phyloP scores from a whole-genome alignment of 2,329 filamentous ascomycete genomes.

The Cytospora chrysosperma region DNA sequence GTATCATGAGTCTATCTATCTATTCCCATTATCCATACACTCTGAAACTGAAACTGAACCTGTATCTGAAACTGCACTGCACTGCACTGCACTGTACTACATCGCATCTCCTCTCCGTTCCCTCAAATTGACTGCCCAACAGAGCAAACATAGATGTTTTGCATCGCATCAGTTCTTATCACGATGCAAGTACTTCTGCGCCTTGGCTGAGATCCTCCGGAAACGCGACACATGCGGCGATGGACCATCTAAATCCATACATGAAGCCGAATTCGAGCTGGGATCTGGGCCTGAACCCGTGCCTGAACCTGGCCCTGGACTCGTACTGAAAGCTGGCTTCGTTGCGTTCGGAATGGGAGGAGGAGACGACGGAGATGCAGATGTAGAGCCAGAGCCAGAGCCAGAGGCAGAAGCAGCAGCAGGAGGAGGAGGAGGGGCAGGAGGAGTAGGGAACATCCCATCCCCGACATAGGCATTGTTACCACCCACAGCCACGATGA shows the following conservation, averaged over 20 bases:
- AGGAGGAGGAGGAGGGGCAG: neutral
- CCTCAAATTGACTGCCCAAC: no score
- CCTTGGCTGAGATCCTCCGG: constrained; percentile 15
- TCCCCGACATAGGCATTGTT: constrained; percentile 30
- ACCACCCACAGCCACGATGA: constrained; percentile 53
- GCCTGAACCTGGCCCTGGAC: neutral
- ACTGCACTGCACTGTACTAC: neutral
- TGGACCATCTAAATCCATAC: neutral
- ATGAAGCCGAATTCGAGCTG: neutral
- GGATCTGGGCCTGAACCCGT: neutral
- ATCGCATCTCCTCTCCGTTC: neutral
- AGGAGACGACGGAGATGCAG: neutral
- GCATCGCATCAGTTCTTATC: neutral
- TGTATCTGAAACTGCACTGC: no score
- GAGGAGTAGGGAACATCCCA: neutral
- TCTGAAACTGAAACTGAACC: neutral
- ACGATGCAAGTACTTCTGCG: constrained; percentile 20
- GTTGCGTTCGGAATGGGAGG: constrained; percentile 3
- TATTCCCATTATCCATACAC: neutral
- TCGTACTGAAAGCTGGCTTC: neutral
- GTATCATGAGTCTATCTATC: neutral
- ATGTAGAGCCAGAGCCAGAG: no score
- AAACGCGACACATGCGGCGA: constrained; percentile 10
- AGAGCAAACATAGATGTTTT: no score
- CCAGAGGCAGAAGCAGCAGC: neutral